These are phyloP conservation scores for Epichloe coenophiala DNA, from an alignment of 2,329 filamentous ascomycete genomes.

Conservation along the genomic window DNA sequence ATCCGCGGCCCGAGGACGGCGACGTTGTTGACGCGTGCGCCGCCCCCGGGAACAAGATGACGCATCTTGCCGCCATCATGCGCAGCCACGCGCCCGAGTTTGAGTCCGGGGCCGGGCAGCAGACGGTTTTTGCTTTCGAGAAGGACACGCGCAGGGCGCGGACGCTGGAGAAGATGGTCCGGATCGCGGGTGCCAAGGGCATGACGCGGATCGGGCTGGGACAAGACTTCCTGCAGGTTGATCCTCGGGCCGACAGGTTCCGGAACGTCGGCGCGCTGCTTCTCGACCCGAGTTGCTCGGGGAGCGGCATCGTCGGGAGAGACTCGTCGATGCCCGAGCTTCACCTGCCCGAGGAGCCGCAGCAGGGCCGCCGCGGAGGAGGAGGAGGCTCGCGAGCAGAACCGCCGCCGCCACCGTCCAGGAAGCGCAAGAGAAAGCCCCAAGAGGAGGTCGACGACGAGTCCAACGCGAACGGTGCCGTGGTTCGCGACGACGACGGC, in stretches of 20 bases:
- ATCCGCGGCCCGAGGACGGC: conserved; percentile 52
- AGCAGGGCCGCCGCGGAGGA: not conserved
- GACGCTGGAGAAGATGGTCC: conserved; percentile 75
- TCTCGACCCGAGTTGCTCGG: conserved; percentile 88
- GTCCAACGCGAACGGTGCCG: conserved; percentile 11
- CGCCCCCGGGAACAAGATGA: conserved; percentile 95
- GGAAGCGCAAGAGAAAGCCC: conserved; percentile 33
- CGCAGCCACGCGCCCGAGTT: conserved; percentile 26
- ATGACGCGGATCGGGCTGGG: conserved; percentile 56
- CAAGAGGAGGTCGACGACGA: conserved; percentile 18
- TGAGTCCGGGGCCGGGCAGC: conserved; percentile 12
- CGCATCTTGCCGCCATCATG: conserved; percentile 72
- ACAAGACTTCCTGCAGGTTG: conserved; percentile 69
- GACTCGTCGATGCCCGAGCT: conserved; percentile 58
- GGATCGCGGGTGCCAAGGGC: conserved; percentile 54
- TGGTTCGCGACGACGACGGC: conserved; percentile 45
- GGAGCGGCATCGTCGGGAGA: conserved; percentile 83
- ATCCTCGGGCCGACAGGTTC: conserved; percentile 50
- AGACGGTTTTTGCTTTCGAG: conserved; percentile 63
- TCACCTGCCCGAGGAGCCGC: conserved; percentile 35
- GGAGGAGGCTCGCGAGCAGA: not conserved
- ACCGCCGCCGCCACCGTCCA: not conserved
- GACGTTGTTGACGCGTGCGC: conserved; percentile 87
- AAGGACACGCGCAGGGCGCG: conserved; percentile 58
- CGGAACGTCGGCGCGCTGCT: conserved; percentile 65